A percentile compares a stretch with the other conserved stretches of the same genome.
These are phyloP conservation scores for Setomelanomma holmii DNA, from an alignment of 2,329 filamentous ascomycete genomes.

Conservation along the genomic window DNA sequence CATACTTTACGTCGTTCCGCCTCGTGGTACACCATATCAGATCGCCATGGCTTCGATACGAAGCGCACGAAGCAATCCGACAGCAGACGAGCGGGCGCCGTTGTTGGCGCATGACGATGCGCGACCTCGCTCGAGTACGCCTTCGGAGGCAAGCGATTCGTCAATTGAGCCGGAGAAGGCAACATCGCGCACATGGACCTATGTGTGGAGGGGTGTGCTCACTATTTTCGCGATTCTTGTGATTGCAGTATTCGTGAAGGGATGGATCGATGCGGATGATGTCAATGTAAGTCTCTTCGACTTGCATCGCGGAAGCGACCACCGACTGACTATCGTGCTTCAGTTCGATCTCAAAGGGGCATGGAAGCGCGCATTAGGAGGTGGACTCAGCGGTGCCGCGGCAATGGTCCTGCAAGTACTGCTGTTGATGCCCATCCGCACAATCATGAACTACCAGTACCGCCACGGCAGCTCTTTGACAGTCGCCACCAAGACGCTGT, in stretches of 20 bases:
- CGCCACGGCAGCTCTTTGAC: conserved; percentile 34
- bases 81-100: conserved; percentile 29
- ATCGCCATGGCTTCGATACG: neutral
- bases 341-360: conserved; percentile 38
- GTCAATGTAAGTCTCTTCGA: conserved; percentile 23
- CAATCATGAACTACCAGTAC: conserved; percentile 43
- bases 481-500: conserved; percentile 33
- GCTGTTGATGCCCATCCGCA: conserved; percentile 39
- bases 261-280: conserved; percentile 37
- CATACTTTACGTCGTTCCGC: conserved; percentile 7
- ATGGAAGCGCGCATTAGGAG: conserved; percentile 34
- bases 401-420: conserved; percentile 40
- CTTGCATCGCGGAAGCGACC: neutral
- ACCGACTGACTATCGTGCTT: neutral
- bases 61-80: conserved; percentile 4
- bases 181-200: conserved; percentile 18
- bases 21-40: neutral
- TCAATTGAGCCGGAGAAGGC: conserved; percentile 18
- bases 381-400: conserved; percentile 37
- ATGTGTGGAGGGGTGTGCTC: conserved; percentile 25
- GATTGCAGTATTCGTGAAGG: conserved; percentile 32
- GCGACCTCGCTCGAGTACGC: conserved; percentile 2
- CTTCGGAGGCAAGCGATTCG: conserved; percentile 8
- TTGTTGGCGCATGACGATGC: conserved; percentile 19
- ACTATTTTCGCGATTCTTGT: conserved; percentile 18